A percentile compares a stretch with the other conserved stretches of the same genome.
phyloP scores from a whole-genome alignment of 2,329 filamentous ascomycete genomes.

The Fusarium continuum region DNA sequence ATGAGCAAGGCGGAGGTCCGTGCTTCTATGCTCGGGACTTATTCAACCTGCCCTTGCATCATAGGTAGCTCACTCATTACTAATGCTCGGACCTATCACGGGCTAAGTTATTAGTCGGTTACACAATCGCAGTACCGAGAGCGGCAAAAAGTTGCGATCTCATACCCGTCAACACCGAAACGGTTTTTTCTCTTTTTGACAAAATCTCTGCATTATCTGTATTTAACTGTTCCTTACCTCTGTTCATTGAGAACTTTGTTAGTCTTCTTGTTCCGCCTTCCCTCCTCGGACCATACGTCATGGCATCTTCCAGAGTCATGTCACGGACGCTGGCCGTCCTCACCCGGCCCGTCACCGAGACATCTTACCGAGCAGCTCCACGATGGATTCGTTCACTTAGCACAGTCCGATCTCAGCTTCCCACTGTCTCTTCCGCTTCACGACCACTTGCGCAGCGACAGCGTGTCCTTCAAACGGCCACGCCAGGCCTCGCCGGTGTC shows the following conservation, averaged over 20 bases:
- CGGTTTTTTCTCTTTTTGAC: neutral
- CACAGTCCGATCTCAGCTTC: slow-evolving; percentile 35
- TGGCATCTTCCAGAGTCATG: slow-evolving; percentile 40
- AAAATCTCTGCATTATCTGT: neutral
- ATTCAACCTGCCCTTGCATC: slow-evolving; percentile 42
- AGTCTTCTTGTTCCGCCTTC: neutral
- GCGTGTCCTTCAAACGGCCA: slow-evolving; percentile 14
- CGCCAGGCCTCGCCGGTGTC: slow-evolving; percentile 39
- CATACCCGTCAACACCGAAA: slow-evolving; percentile 29
- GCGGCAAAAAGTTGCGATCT: slow-evolving; percentile 44
- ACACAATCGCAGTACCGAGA: slow-evolving; percentile 24
- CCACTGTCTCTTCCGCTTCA: slow-evolving; percentile 29
- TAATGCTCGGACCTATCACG: slow-evolving; percentile 46
- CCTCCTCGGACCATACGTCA: slow-evolving; percentile 13
- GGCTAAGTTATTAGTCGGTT: neutral
- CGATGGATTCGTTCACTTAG: slow-evolving; percentile 45
- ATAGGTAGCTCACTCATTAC: slow-evolving; percentile 45
- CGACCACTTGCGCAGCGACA: slow-evolving; percentile 35
- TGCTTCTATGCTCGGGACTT: slow-evolving; percentile 2
- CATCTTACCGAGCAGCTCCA: slow-evolving; percentile 34
- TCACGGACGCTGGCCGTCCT: slow-evolving; percentile 39
- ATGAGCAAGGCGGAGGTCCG: no score
- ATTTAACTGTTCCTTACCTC: neutral
- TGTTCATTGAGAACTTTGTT: neutral
- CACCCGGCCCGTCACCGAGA: slow-evolving; percentile 35